Evolutionary conservation across 2,329 filamentous ascomycete genomes (phyloP), one percentile per base, ranked within the genome.

Genomic region (Stemphylium vesicarium): DNA sequence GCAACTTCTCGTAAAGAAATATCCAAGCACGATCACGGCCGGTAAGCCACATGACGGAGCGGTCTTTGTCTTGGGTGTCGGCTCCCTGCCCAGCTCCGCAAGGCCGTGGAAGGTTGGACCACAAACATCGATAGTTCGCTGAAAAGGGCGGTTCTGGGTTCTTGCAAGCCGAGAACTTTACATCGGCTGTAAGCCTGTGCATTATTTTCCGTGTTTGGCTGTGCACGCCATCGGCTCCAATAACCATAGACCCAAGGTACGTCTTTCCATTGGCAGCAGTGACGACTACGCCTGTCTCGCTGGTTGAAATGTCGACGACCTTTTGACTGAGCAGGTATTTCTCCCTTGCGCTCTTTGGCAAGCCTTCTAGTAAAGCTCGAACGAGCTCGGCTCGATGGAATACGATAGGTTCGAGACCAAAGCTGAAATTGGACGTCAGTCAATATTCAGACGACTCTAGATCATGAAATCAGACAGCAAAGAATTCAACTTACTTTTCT

Each of bases 361-460:
- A 20, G 9, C 35, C 45, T 2, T 48, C 45, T 18, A 48, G 5
- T 0, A 48, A 26, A 6, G 26, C 35, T 48, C 26, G 16, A 9
- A 48, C 45, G n/a, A 48, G 45, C 3, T 48, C 45, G 36, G 45
- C 45, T 31, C 45, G 45, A 24, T 48, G 45, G 1, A 48, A 48
- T 4, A 26, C 24, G 6, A 40, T 15, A 0, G 12, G 13, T n/a
- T 48, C 45, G 1, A 48, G 26, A 11, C 45, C 45, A 39, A 48
- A 48, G 36, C 45, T 48, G 12, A 10, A 22, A 12, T 22, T 1
- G 7, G 9, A 31, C 13, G 18, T 48, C 0, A 48, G 45, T 31
- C 3, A 12, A 1, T 0, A 1, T 24, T 13, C 2, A 16, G n/a
- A 48, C 2, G 10, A 3, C 13, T 1, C 13, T n/a, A 9, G 15